These are phyloP conservation scores for Lactuca saligna DNA, from an alignment of 129 eudicot species.

Conservation along the genomic window DNA sequence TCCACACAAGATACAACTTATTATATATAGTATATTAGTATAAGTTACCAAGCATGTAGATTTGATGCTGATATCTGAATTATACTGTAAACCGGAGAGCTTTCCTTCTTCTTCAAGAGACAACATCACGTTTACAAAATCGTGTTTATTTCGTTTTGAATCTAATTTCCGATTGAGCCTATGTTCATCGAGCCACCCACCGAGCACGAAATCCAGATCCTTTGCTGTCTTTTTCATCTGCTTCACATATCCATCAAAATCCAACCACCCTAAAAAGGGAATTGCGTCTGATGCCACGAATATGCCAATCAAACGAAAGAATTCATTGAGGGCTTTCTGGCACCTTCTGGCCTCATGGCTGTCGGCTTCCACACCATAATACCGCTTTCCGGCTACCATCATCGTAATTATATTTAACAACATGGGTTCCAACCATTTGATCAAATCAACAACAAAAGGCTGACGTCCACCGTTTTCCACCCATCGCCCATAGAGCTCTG, in stretches of 20 bases:
- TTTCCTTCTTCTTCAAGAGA: constrained; percentile 31
- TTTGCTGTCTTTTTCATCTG: constrained; percentile 28
- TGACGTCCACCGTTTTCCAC: neutral
- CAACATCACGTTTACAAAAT: constrained; percentile 39
- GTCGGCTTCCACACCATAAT: constrained; percentile 12
- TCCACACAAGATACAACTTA: too few relatives aligned
- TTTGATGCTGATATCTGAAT: constrained; percentile 31
- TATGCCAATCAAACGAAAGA: constrained; percentile 28
- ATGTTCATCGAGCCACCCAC: constrained; percentile 39
- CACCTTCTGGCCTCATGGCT: constrained; percentile 8
- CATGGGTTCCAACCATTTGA: constrained; percentile 20
- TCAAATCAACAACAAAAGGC: constrained; percentile 12
- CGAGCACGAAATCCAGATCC: constrained; percentile 23
- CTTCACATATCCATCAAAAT: constrained; percentile 31
- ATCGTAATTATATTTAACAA: constrained; percentile 16
- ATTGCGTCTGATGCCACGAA: constrained; percentile 28
- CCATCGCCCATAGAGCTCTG: constrained; percentile 14
- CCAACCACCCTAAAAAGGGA: constrained; percentile 37
- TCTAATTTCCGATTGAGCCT: constrained; percentile 1
- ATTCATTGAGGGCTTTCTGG: constrained; percentile 15
- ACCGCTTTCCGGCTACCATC: constrained; percentile 33
- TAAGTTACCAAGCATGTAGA: constrained; percentile 37
- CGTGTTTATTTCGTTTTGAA: neutral
- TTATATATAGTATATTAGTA: too few relatives aligned
- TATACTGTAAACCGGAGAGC: constrained; percentile 9